Percentiles rank a stretch among this genome's conserved stretches.
These are phyloP conservation scores for Physcia stellaris DNA, from an alignment of 495 filamentous ascomycete species.

Conservation along the genomic window DNA sequence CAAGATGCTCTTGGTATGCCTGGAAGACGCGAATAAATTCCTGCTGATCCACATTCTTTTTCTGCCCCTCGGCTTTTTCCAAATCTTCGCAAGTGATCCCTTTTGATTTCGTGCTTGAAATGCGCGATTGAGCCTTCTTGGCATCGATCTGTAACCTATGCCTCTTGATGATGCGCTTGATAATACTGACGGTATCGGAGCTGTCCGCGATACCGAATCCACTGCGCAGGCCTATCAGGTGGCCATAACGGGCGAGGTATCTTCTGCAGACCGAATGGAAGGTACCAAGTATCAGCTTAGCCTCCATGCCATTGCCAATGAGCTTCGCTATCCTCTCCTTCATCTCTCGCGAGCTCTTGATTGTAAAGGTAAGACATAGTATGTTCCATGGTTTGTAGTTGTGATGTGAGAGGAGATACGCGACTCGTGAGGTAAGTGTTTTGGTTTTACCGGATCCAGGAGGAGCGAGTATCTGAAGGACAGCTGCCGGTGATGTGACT, in stretches of 20 bases:
- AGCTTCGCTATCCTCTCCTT: constrained; percentile 68
- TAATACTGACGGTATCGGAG: constrained; percentile 60
- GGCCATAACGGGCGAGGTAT: constrained; percentile 76
- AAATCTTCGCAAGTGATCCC: constrained; percentile 37
- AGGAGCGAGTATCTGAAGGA: constrained; percentile 83
- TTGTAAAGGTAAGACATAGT: constrained; percentile 94
- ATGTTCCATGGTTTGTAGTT: constrained; percentile 79
- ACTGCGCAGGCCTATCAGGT: constrained; percentile 65
- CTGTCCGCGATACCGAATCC: constrained; percentile 93
- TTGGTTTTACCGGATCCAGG: constrained; percentile 90
- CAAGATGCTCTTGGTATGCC: constrained; percentile 65
- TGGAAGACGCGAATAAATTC: constrained; percentile 63
- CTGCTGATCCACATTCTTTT: constrained; percentile 46
- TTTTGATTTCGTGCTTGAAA: constrained; percentile 77
- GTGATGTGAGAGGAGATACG: constrained; percentile 75
- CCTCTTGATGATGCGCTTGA: constrained; percentile 74
- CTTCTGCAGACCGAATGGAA: constrained; percentile 89
- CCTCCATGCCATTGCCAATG: constrained; percentile 64
- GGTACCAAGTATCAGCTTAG: constrained; percentile 74
- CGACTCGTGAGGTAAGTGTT: constrained; percentile 86
- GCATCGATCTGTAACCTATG: constrained; percentile 54
- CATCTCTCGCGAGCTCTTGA: constrained; percentile 96
- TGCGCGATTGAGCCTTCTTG: constrained; percentile 51
- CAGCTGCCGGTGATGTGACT: constrained; percentile 62
- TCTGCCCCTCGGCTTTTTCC: constrained; percentile 21